Evolutionary conservation across 208 protist species (phyloP).

Genomic region (Trypanosoma lewisi): DNA sequence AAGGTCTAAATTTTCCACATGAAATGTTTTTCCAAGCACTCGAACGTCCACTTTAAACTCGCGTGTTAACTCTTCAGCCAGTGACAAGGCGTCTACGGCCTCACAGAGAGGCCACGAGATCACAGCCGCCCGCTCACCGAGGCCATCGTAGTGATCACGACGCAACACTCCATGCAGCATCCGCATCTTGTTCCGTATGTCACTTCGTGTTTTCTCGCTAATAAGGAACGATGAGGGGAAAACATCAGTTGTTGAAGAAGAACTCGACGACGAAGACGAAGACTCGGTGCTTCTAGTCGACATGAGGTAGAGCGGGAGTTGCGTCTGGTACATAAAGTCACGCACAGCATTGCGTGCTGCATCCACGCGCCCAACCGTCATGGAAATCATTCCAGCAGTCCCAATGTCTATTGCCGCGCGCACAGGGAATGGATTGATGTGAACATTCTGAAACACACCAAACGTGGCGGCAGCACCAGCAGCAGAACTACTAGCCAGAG

Average conservation of each 20-base stretch:
- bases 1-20: slow-evolving; percentile 22
- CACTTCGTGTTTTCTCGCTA: slow-evolving; percentile 50
- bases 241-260: slow-evolving; percentile 7
- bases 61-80: slow-evolving; percentile 52
- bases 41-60: slow-evolving; percentile 74
- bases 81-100: slow-evolving; percentile 40
- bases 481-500: neutral
- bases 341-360: slow-evolving; percentile 42
- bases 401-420: slow-evolving; percentile 87
- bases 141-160: slow-evolving; percentile 52
- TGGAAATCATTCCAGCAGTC: slow-evolving; percentile 62
- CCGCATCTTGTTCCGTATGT: slow-evolving; percentile 72
- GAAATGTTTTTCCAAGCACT: slow-evolving; percentile 60
- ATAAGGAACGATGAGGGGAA: slow-evolving; percentile 34
- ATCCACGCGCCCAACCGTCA: slow-evolving; percentile 80
- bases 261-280: slow-evolving; percentile 10
- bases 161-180: slow-evolving; percentile 63
- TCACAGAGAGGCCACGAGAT: slow-evolving; percentile 75
- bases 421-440: slow-evolving; percentile 80
- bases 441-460: slow-evolving; percentile 73
- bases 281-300: slow-evolving; percentile 2
- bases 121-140: slow-evolving; percentile 72
- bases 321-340: slow-evolving; percentile 76
- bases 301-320: slow-evolving; percentile 70
- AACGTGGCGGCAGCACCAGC: slow-evolving; percentile 16